These are phyloP conservation scores for Pythium monospermum DNA, from an alignment of 352 stramenopile species.

Conservation along the genomic window DNA sequence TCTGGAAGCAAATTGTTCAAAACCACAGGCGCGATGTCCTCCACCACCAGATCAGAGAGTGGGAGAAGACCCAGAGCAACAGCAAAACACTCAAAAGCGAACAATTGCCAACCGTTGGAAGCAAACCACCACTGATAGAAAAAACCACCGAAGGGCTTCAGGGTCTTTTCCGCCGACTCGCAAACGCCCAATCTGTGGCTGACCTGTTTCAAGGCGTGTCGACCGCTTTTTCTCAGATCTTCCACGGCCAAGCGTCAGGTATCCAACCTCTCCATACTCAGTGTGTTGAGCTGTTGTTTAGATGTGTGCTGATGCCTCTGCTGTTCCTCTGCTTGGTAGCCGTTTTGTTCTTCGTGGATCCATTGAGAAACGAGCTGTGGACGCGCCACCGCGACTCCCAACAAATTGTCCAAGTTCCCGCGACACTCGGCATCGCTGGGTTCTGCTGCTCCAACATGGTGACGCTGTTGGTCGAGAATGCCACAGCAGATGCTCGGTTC, in stretches of 20 bases:
- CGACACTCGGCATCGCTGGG: conserved; percentile 52
- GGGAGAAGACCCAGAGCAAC: background rate
- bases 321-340: conserved; percentile 14
- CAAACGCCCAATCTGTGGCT: conserved; percentile 23
- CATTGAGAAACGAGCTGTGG: conserved; percentile 61
- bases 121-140: too few relatives aligned
- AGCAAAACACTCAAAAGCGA: background rate
- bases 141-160: conserved; percentile 24
- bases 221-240: conserved; percentile 33
- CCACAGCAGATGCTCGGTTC: conserved; percentile 40
- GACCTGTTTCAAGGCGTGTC: conserved; percentile 43
- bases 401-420: conserved; percentile 36
- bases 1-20: background rate
- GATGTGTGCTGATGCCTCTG: background rate
- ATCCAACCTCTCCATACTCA: background rate
- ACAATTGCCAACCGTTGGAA: too few relatives aligned
- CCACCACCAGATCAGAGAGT: background rate
- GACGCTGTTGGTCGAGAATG: conserved; percentile 34
- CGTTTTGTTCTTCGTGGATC: conserved; percentile 58
- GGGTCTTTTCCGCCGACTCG: conserved; percentile 42
- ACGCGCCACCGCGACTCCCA: conserved; percentile 39
- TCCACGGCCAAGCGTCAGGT: conserved; percentile 33
- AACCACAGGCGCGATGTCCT: background rate
- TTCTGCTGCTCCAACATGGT: conserved; percentile 32
- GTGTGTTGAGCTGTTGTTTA: background rate